A percentile compares a stretch with the other conserved stretches of the same genome.
Conservation (phyloP, 1,139 yeast species). For the Casaregolazyma lundiana region DNA sequence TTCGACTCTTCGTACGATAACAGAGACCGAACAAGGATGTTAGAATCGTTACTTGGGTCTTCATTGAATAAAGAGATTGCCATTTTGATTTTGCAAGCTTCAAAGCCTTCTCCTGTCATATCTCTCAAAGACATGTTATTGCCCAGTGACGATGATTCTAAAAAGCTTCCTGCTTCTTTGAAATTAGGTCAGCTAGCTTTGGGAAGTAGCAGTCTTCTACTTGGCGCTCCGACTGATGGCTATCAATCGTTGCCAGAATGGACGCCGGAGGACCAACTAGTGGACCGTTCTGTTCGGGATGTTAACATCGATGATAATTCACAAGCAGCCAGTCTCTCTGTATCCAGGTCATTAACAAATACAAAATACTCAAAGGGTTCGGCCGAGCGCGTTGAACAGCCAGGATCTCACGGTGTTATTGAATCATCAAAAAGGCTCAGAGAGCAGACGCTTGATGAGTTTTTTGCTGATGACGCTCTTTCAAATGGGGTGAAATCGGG, state of each 20-base stretch:
- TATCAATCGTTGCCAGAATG: slow-evolving; percentile 31
- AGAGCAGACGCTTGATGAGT: slow-evolving; percentile 79
- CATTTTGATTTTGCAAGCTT: slow-evolving; percentile 72
- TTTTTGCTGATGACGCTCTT: slow-evolving; percentile 52
- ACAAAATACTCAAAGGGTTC: slow-evolving; percentile 9
- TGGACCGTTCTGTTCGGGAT: slow-evolving; percentile 30
- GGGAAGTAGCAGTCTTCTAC: slow-evolving; percentile 32
- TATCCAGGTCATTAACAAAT: slow-evolving; percentile 7
- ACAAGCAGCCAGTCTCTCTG: background rate
- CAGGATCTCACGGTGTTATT: slow-evolving; percentile 9
- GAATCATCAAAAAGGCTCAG: slow-evolving; percentile 38
- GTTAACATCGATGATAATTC: slow-evolving; percentile 16
- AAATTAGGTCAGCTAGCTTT: slow-evolving; percentile 24
- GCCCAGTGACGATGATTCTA: background rate
- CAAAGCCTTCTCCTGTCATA: slow-evolving; percentile 52
- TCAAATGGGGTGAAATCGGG: slow-evolving; percentile 23
- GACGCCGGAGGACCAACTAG: slow-evolving; percentile 26
- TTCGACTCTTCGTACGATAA: slow-evolving; percentile 76
- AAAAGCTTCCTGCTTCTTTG: background rate
- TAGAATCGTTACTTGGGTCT: slow-evolving; percentile 46
- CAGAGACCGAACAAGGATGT: slow-evolving; percentile 79
- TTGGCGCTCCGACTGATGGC: slow-evolving; percentile 33
- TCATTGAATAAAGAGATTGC: slow-evolving; percentile 49
- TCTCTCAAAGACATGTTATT: slow-evolving; percentile 20
- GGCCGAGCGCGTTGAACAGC: slow-evolving; percentile 1